phyloP scores from a whole-genome alignment of 1,139 yeast species.

The Pneumocystis carinii region DNA sequence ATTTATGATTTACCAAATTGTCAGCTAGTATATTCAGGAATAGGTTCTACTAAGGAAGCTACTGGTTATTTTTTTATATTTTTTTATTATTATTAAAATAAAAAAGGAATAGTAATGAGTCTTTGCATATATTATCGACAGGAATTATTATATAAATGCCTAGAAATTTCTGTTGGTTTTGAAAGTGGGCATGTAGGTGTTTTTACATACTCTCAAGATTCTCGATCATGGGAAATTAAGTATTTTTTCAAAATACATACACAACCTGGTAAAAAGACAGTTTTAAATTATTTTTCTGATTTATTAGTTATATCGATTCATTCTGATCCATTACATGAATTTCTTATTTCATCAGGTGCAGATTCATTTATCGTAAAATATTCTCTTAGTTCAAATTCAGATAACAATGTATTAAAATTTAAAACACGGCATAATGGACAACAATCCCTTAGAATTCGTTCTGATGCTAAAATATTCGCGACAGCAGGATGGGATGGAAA shows the following conservation, averaged over 20 bases:
- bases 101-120: constrained; percentile 1
- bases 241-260: not conserved
- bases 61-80: not conserved
- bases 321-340: not conserved
- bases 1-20: not conserved
- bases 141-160: not conserved
- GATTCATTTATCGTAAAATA: not conserved
- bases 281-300: not conserved
- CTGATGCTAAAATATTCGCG: not conserved
- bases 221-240: not conserved
- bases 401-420: not conserved
- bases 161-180: not conserved
- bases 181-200: constrained; percentile 1
- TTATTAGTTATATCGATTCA: not conserved
- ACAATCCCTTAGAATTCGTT: not conserved
- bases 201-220: not conserved
- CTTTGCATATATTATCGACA: not conserved
- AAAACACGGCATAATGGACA: not conserved
- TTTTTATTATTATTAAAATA: not conserved
- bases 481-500: constrained; percentile 1
- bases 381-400: not conserved
- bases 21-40: not conserved
- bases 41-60: not conserved
- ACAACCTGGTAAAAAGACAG: not conserved
- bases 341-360: not conserved